Base-by-base conservation (phyloP, 192 early-diverging fungal genomes). In the Entomortierella parvispora region DNA sequence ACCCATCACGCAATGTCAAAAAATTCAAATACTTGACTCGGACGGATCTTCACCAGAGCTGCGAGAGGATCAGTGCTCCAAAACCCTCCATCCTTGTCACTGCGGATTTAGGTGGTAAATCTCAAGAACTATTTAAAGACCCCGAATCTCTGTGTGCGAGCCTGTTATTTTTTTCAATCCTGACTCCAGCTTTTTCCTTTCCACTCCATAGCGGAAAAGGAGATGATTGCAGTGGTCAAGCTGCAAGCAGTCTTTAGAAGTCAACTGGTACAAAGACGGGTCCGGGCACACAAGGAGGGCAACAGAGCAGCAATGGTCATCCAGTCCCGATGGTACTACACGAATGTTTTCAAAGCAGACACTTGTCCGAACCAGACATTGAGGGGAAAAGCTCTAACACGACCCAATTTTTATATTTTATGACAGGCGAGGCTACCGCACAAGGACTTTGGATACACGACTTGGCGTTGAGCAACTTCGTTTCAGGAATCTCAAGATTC, bases 401-500 rank as follows among this genome's bases (percentile, higher is more conserved):
- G 20, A 12, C 28, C 8, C 3, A 3, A 2, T 17, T 31, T 58
- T 18, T 8, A 26, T 51, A 34, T 14, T 15, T 26, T n/a, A 33
- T 22, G 4, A 29, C 44, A 76, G 71, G 74, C 74, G 74, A 32
- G 74, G 74, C 32, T 77, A 77, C 42, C 45, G 66, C n/a, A 68
- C 74, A 11, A 14, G 74, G 25, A 68, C 49, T 14, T 28, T 77
- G 7, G 74, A 77, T 43, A 77, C 74, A 7, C 65, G 74, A 2
- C 32, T 77, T 4, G 74, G 65, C 2, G 74, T 77, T 11, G 74
- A 77, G 15, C 74, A 77, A 31, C 55, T 77, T 34, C 74, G 74
- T 11, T 77, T 77, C 49, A 66, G 74, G 29, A 77, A 77, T 47
- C 60, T 77, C 20, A 77, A 77, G 46, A 47, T 77, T 43, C 74